Base-by-base conservation (phyloP, 129 eudicot genomes). In the Logfia minima region DNA sequence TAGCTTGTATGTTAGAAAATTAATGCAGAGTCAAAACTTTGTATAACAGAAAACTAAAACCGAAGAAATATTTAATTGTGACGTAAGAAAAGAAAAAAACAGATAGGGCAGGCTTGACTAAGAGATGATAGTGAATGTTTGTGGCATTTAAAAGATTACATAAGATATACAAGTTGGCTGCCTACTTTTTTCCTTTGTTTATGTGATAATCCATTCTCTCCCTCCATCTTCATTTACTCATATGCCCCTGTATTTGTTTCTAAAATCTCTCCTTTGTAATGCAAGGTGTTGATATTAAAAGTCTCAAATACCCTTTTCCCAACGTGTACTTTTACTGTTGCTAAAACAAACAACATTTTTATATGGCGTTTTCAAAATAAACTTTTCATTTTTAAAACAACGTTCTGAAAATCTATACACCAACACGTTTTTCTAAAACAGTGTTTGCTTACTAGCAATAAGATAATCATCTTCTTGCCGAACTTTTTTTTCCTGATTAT, bases 61-160 rank as follows among this genome's bases (percentile, higher is more conserved):
- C 56, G n/a, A 4, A 53, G 51, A 72, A 4, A 16, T 72, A 32
- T 29, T 72, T 72, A 32, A 19, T 31, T n/a, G 61, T 73, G 51
- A 73, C 35, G 53, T 13, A 45, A 45, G 31, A 59, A n/a, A 66
- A 55, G 28, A 3, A 17, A 32, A 58, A 73, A 22, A 58, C n/a
- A 73, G 68, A 73, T 73, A 37, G 77, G 77, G 77, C 55, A 73
- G 77, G 77, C 77, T 73, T 73, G 77, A 73, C 77, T 73, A 73
- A 58, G 51, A 59, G 21, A 73, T 58, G 77, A 56, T 73, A 39
- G 68, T 37, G 55, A 68, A 59, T 59, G 31, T 59, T 59, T 19
- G 63, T 56, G 5, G 31, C 29, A n/a, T 4, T 24, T 19, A n/a
- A 26, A 73, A 58, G 56, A 74, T 21, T 74, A 39, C 68, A 55